Base-by-base conservation (phyloP, 208 protist genomes). In the Tritrichomonas foetus region DNA sequence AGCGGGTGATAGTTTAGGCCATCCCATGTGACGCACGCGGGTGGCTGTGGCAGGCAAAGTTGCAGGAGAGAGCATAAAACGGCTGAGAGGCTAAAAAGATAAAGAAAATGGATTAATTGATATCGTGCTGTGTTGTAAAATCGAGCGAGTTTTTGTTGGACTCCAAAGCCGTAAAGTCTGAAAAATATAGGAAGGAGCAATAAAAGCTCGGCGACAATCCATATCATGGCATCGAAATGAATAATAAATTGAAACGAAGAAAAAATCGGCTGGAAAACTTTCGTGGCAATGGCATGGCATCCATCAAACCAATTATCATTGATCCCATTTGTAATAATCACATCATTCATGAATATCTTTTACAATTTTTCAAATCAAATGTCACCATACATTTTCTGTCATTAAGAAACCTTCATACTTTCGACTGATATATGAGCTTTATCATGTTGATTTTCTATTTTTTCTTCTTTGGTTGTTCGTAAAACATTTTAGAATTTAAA, bases 91-190 rank as follows among this genome's bases (percentile, higher is more conserved):
- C 47, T 57, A 50, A 89, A 89, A 27, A 55, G 44, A 36, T 57
- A 89, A 20, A 89, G 20, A 36, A 89, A 89, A 89, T 57, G 53
- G 2, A 89, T n/a, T 53, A 89, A 53, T 61, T 89, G 78, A n/a
- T 47, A 89, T 89, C 78, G 53, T 9, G 47, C 11, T 22, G 53
- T 57, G 11, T 53, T 89, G 57, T 89, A 89, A 50, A 89, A 89
- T 57, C 27, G 25, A 1, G 78, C 27, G 0, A 89, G 78, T 16
- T 89, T 89, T 57, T 89, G 78, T 16, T 89, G 78, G 39, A 57
- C 41, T 53, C 78, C 78, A 39, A 57, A 89, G 8, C 78, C 78
- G 39, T 89, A 89, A 33, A 89, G 27, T 89, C 78, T 89, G 47
- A 89, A 89, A 50, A 89, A 89, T 9, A 57, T n/a, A 20, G 78